phyloP scores from a whole-genome alignment of 768 basidiomycete genomes.

The Lactarius pseudohatsudake region DNA sequence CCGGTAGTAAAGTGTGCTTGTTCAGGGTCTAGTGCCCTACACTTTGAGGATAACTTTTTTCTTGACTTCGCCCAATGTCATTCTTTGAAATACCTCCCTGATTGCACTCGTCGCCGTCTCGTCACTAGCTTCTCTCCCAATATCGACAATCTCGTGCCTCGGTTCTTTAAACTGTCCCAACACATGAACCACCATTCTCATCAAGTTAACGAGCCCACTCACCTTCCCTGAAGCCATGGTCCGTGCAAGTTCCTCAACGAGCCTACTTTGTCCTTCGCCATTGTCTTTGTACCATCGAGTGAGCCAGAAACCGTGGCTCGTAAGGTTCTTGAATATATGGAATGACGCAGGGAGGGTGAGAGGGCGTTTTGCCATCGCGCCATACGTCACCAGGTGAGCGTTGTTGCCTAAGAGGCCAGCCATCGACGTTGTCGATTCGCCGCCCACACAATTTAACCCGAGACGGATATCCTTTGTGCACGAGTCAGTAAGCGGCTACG shows the following conservation, averaged over 20 bases:
- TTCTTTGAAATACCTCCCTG: conserved; percentile 36
- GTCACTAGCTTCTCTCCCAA: conserved; percentile 45
- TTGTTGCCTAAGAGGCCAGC: conserved; percentile 61
- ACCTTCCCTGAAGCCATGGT: conserved; percentile 25
- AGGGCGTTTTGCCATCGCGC: conserved; percentile 87
- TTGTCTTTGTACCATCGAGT: conserved; percentile 63
- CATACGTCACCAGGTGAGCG: conserved; percentile 81
- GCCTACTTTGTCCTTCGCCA: conserved; percentile 41
- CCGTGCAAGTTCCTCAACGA: conserved; percentile 17
- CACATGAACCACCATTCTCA: not conserved
- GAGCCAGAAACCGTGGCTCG: conserved; percentile 77
- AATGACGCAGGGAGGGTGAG: conserved; percentile 72
- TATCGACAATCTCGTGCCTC: conserved; percentile 63
- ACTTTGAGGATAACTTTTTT: conserved; percentile 51
- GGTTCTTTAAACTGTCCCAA: conserved; percentile 59
- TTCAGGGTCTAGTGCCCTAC: conserved; percentile 32
- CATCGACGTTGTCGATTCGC: conserved; percentile 69
- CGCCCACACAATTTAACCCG: conserved; percentile 61
- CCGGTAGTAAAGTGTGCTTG: conserved; percentile 21
- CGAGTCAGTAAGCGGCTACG: conserved; percentile 4
- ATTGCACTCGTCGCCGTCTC: conserved; percentile 39
- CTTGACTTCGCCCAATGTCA: conserved; percentile 42
- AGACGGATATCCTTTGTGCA: conserved; percentile 42
- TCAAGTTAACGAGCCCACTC: not conserved
- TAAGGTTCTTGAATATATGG: conserved; percentile 85